Base-by-base conservation (phyloP, 1,139 yeast species). In the Scheffersomyces cryptocercus region DNA sequence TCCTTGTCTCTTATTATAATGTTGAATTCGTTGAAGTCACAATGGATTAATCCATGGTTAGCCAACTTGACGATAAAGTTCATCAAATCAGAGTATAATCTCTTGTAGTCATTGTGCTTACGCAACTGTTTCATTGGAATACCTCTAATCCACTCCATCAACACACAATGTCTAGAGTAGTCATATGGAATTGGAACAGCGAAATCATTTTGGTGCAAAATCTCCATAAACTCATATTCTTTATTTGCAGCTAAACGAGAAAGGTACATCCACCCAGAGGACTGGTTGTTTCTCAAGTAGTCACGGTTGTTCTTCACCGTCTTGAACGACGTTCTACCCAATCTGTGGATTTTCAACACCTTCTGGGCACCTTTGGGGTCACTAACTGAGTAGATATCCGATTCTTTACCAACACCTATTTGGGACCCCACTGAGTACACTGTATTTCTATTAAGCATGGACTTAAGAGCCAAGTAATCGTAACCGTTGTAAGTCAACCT, bases 381-480 rank as follows among this genome's bases (percentile, higher is more conserved):
- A 46, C 87, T 84, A 1, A 88, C 91, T n/a, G 93, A 79, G 62
- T 85, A 90, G 56, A 93, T 91, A 67, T 93, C 99, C 3, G 97
- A 89, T 64, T 93, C 99, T 62, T 93, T 93, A 58, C 99, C 99
- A 40, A 95, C 96, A 45, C 99, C 99, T 55, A 93, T 90, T 20
- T 87, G 88, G 36, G 85, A 77, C 13, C 97, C 98, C 10, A 93
- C 81, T 2, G 95, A 85, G 55, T 84, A 84, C 8, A 93, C 64
- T 0, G 89, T 75, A 39, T 84, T 82, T 53, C 91, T 76, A 57
- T 85, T 87, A 54, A 82, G 67, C 82, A 93, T 81, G 4, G 96
- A 78, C 61, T 85, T 88, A 52, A 93, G 73, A 0, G 98, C 98
- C 51, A 95, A 74, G 59, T 88, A 93, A 64, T 93, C 99, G 62